These are phyloP conservation scores for Xylaria telfairii DNA, from an alignment of 495 filamentous ascomycete species.

Conservation along the genomic window DNA sequence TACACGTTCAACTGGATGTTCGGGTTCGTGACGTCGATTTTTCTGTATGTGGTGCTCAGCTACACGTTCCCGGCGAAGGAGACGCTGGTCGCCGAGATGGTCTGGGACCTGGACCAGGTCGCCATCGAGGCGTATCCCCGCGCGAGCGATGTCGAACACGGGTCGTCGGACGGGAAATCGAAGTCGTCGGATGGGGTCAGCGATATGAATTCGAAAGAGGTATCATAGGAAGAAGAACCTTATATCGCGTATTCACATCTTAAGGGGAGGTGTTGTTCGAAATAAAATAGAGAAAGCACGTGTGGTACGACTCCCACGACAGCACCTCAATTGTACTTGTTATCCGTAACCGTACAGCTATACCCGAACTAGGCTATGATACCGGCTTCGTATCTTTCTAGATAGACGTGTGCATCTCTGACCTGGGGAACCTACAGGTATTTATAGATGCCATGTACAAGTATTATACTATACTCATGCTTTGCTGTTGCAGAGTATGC, in stretches of 20 bases:
- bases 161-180: slow-evolving; percentile 3
- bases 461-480: neutral
- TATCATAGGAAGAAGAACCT: neutral
- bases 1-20: slow-evolving; percentile 60
- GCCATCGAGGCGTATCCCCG: slow-evolving; percentile 29
- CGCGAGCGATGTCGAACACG: slow-evolving; percentile 21
- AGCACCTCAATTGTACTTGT: neutral
- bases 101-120: slow-evolving; percentile 39
- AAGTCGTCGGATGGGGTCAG: neutral
- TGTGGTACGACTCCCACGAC: neutral
- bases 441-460: neutral
- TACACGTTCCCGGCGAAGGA: slow-evolving; percentile 41
- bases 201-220: neutral
- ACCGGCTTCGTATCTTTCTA: neutral
- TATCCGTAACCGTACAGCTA: neutral
- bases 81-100: slow-evolving; percentile 39
- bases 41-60: slow-evolving; percentile 46
- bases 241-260: too few species aligned
- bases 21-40: slow-evolving; percentile 51
- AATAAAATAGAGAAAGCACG: neutral
- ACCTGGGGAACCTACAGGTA: too few species aligned
- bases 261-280: neutral
- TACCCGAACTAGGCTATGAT: neutral
- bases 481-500: neutral
- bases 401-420: neutral